Base-by-base conservation (phyloP, 129 eudicot genomes). In the Arctium lappa region DNA sequence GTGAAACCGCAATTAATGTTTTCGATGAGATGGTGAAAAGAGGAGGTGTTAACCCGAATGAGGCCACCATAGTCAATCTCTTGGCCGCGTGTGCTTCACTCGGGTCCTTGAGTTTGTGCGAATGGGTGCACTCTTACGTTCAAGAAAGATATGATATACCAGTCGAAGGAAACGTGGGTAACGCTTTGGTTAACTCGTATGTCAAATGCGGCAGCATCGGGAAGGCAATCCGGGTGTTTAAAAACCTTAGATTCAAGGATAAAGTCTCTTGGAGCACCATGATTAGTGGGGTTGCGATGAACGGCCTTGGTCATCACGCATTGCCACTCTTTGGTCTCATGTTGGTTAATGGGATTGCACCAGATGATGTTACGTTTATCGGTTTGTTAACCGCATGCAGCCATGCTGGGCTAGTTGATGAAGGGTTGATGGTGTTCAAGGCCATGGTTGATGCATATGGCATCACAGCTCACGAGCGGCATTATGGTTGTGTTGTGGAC, bases 401-500 rank as follows among this genome's bases (percentile, higher is more conserved):
- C 73, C 89, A 87, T 44, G 10, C 48, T 30, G 87, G 89, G 68
- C 46, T 87, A 3, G 85, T 87, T 80, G 13, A 83, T 7, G 76
- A 87, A 79, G 89, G 89, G 75, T 72, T 87, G 66, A 79, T 71
- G 77, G 72, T 83, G 72, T 87, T 83, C 9, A 83, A 42, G 72
- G 74, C 69, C 15, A 87, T 87, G 87, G 81, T 74, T 75, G 31
- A 79, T 10, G 40, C 31, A 10, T 87, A 87, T 30, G 85, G 85
- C n/a, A 80, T 80, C 34, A 12, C 2, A 0, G 77, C 79, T 27
- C 73, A 83, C 10, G 78, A 69, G 73, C 78, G 39, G 82, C 89
- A 87, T 87, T 83, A 73, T 71, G 87, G 85, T 34, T 87, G 89
- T 33, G 80, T 87, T 32, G 89, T 87, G 76, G 89, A 87, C 40